Base-by-base conservation (phyloP, 352 stramenopile species). In the Pythium chondricola region DNA sequence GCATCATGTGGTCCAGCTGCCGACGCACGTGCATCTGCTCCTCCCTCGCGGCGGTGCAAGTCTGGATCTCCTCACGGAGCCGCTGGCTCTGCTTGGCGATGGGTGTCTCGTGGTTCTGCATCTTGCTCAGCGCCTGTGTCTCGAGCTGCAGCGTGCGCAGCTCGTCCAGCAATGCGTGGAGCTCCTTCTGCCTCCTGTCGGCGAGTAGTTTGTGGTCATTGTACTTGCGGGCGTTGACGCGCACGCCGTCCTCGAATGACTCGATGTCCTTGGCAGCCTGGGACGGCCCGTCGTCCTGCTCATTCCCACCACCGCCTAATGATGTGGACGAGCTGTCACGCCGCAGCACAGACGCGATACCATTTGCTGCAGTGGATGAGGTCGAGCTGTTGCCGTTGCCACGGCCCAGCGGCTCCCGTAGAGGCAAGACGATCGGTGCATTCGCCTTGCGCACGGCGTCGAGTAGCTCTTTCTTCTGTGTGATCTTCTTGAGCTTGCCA, bases 1-100 rank as follows among this genome's bases (percentile, higher is more conserved):
- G 71, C 37, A 88, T 71, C 81, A 93, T 90, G 69, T 90, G 81
- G 56, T 90, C 78, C 3, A 89, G 64, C 43, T 90, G 78, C 35
- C 79, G 48, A 5, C 77, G 63, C 14, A 71, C 42, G 57, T 89
- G 73, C 72, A 88, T 84, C 60, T 93, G 75, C 49, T 90, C 75
- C 43, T 93, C 81, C 77, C 88, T 88, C 0, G 67, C 76, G 14
- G 67, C 27, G 35, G 76, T 88, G 43, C 74, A 88, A 22, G 71
- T 57, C n/a, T 65, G 56, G 40, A 93, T 93, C 2, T 87, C 68
- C 11, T 82, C 46, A 30, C 88, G 79, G 42, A 89, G 83, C 8
- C 58, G 57, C 46, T 64, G 63, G 40, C 76, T 90, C 44, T 84
- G 74, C 57, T 81, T 81, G 17, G 81, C 83, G n/a, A 83, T 62